A percentile compares a stretch with the other conserved stretches of the same genome.
Evolutionary conservation across 352 stramenopile genomes (phyloP).

Genomic region (Nothophytophthora sp.): DNA sequence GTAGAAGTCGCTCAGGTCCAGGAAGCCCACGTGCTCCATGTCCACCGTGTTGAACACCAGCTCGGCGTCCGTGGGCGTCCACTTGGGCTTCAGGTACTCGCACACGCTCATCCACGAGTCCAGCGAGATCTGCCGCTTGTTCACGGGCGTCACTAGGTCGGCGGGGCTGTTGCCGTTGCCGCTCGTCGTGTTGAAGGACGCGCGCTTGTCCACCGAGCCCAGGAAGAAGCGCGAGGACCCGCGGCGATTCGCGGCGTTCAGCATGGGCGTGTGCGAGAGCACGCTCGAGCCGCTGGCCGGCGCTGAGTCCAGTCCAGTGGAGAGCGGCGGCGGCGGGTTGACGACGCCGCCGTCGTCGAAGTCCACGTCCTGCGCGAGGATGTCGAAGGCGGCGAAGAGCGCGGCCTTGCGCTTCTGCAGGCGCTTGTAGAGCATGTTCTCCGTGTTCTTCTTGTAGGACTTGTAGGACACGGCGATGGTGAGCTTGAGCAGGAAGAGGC

Average conservation of each 20-base stretch:
- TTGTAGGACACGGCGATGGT: slow-evolving; percentile 85
- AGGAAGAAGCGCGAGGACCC: slow-evolving; percentile 71
- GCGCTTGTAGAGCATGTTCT: slow-evolving; percentile 85
- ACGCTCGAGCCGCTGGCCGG: slow-evolving; percentile 24
- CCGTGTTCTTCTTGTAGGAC: slow-evolving; percentile 86
- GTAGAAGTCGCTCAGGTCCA: slow-evolving; percentile 75
- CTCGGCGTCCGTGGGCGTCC: slow-evolving; percentile 67
- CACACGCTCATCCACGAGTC: slow-evolving; percentile 75
- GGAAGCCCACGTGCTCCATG: slow-evolving; percentile 57
- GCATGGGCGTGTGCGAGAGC: slow-evolving; percentile 27
- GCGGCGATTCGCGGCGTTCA: slow-evolving; percentile 41
- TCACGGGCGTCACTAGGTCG: slow-evolving; percentile 43
- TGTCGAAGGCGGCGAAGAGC: slow-evolving; percentile 75
- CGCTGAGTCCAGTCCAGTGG: slow-evolving; percentile 11
- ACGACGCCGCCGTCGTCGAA: slow-evolving; percentile 33
- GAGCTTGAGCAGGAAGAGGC: slow-evolving; percentile 83
- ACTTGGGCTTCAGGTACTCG: slow-evolving; percentile 74
- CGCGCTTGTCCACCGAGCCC: slow-evolving; percentile 34
- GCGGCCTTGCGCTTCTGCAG: slow-evolving; percentile 85
- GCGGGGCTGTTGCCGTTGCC: slow-evolving; percentile 15
- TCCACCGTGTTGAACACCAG: slow-evolving; percentile 85
- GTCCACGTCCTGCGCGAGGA: slow-evolving; percentile 63
- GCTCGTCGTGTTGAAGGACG: slow-evolving; percentile 44
- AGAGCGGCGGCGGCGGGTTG: slow-evolving; percentile 1
- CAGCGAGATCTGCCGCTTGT: slow-evolving; percentile 59